Base-by-base conservation (phyloP, 1,139 yeast genomes). In the Blastobotrys elegans region DNA sequence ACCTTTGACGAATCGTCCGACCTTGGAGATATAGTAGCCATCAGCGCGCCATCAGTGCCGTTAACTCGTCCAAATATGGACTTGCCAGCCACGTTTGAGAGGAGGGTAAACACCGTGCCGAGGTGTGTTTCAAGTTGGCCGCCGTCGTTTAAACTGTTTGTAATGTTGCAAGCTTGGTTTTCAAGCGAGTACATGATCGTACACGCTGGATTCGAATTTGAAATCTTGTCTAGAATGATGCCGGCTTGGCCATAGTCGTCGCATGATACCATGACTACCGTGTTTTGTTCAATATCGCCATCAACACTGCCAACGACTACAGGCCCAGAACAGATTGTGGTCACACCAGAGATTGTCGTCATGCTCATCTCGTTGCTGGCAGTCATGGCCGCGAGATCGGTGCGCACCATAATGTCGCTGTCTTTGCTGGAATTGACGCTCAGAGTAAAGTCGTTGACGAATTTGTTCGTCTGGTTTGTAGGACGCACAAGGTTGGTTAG, bases 71-170 rank as follows among this genome's bases (percentile, higher is more conserved):
- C 40, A n/a, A 60, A 35, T n/a, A 64, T 48, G 11, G 60, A 51
- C 22, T 45, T 40, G 6, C 65, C 56, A 7, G 59, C 57, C n/a
- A 49, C 31, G 3, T 49, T 47, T 6, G 64, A 55, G 10, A 60
- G 47, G 29, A 58, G 49, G 10, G 66, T 60, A 53, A 64, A 63
- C 6, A 63, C 55, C 1, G 66, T 56, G 2, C 67, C 68, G 30
- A 64, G 47, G 46, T 62, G 61, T 16, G 59, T 53, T 22, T 55
- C 54, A 17, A 59, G 55, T 16, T 54, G 52, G n/a, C 40, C 36
- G 5, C 14, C 33, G 31, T 45, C 40, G 22, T 53, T 52, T n/a
- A n/a, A n/a, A n/a, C 55, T 44, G 2, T 50, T 43, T 2, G 57
- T 51, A 32, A 63, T 54, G 43, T 52, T 51, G 52, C 68, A 64